Percentiles rank a stretch among this genome's conserved stretches.
Conservation (phyloP, 176 grass and related monocot species). For the Alopecurus myosuroides region DNA sequence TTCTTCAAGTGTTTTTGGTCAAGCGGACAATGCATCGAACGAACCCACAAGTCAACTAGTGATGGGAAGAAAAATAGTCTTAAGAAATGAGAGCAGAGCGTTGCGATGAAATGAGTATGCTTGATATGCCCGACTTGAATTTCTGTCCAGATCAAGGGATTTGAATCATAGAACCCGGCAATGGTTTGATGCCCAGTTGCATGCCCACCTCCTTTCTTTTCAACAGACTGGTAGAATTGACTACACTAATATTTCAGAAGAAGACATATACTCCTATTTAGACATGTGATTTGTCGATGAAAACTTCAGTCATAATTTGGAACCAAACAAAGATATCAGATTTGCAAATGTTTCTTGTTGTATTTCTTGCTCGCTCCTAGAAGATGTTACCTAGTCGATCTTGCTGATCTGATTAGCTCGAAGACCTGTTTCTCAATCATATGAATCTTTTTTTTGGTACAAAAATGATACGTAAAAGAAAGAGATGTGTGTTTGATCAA, state of each 20-base stretch:
- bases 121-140: too few relatives aligned
- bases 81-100: background rate
- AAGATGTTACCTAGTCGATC: background rate
- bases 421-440: background rate
- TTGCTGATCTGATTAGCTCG: background rate
- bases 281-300: too few relatives aligned
- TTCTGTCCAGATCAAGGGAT: too few relatives aligned
- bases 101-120: too few relatives aligned
- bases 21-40: background rate
- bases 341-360: background rate
- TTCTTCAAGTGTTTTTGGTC: background rate
- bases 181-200: background rate
- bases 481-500: background rate
- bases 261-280: background rate
- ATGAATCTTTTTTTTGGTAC: too few relatives aligned
- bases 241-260: background rate
- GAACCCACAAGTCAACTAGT: background rate
- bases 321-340: background rate
- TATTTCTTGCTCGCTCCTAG: background rate
- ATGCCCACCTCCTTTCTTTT: background rate
- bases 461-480: too few relatives aligned
- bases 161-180: background rate
- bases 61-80: background rate
- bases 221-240: background rate
- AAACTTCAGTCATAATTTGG: background rate